Base-by-base conservation (phyloP, 2,329 filamentous ascomycete species). In the Xylariomycetidae sp. region DNA sequence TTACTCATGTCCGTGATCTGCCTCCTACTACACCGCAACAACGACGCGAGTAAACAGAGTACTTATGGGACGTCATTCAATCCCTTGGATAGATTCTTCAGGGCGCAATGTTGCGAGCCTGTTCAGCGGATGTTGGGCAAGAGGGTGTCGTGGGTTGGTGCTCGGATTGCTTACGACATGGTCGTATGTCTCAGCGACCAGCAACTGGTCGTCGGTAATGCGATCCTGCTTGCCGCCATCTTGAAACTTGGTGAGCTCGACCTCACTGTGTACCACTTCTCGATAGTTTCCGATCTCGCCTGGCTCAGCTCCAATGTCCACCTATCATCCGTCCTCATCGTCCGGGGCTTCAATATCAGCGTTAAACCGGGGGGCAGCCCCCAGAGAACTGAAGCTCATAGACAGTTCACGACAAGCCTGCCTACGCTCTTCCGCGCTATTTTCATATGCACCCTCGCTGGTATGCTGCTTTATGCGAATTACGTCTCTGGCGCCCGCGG, bases 301-400 rank as follows among this genome's bases (percentile, higher is more conserved):
- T 53, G 47, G 49, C 44, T 53, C 36, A 45, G 42, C 33, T 36
- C 39, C n/a, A 43, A 41, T 18, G 41, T 41, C 3, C 47, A 50
- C 27, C 36, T 49, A 3, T 30, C 45, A 20, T 43, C 49, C 3
- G 19, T 50, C 3, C 27, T 41, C 0, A 40, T 46, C 22, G 30
- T 46, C 9, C 33, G 20, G n/a, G 8, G 30, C 13, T 12, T 38
- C 27, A 22, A 26, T 16, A 29, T 29, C 15, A 41, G 37, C 34
- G 42, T 33, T 22, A 43, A 45, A 40, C 17, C 32, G 27, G 15
- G 28, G 22, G 8, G n/a, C 14, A 18, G 8, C 13, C 22, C 29
- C 11, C 10, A 34, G 10, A 28, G 5, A 8, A 16, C 14, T 1
- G 20, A 23, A n/a, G n/a, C 8, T n/a, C 20, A 23, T 23, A 1